Evolutionary conservation across 2,329 filamentous ascomycete genomes (phyloP).

Genomic region (Monosporascus sp.): DNA sequence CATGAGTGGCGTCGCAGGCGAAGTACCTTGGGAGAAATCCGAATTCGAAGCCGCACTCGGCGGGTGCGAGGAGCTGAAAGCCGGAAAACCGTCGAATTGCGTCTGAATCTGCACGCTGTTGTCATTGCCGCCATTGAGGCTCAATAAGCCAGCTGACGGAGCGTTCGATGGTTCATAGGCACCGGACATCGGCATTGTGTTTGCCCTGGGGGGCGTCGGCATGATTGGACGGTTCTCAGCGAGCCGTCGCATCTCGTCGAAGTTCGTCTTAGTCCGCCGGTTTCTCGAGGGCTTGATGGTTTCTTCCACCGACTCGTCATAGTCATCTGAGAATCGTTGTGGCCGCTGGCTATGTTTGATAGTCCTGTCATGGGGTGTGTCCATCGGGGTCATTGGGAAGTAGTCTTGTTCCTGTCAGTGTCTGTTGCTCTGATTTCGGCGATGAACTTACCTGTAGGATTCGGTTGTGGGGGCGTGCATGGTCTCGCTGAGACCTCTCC

Average conservation of each 20-base stretch:
- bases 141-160: slow-evolving; percentile 53
- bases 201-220: slow-evolving; percentile 53
- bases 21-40: slow-evolving; percentile 46
- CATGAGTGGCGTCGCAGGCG: slow-evolving; percentile 47
- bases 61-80: slow-evolving; percentile 24
- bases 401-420: slow-evolving; percentile 42
- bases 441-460: slow-evolving; percentile 50
- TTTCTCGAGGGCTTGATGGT: slow-evolving; percentile 55
- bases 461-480: slow-evolving; percentile 58
- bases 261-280: slow-evolving; percentile 45
- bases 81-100: slow-evolving; percentile 32
- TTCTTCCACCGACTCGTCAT: slow-evolving; percentile 63
- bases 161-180: slow-evolving; percentile 45
- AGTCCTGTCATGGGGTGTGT: slow-evolving; percentile 52
- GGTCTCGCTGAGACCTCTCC: slow-evolving; percentile 46
- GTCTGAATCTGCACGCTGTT: slow-evolving; percentile 34
- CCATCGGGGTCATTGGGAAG: slow-evolving; percentile 63
- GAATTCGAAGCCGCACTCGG: slow-evolving; percentile 40
- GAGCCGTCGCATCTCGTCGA: slow-evolving; percentile 55
- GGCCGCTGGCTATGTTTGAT: slow-evolving; percentile 38
- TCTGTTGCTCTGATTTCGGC: not conserved
- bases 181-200: slow-evolving; percentile 37
- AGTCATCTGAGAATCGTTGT: slow-evolving; percentile 53
- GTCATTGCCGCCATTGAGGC: slow-evolving; percentile 39
- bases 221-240: slow-evolving; percentile 45